These are phyloP conservation scores for Glycine latifolia DNA, from an alignment of 306 rosid genomes.

Conservation along the genomic window DNA sequence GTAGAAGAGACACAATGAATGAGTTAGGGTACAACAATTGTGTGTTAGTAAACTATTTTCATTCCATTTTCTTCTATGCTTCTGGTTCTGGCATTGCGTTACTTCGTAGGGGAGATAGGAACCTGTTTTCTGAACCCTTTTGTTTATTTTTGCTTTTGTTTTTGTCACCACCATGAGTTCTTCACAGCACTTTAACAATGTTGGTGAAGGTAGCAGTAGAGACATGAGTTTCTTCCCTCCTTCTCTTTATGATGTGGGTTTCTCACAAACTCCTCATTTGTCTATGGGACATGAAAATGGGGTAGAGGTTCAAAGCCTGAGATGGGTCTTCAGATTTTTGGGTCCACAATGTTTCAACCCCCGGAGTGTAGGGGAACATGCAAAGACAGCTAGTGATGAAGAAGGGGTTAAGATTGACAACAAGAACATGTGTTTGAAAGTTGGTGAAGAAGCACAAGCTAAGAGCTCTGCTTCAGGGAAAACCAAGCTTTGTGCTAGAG, in stretches of 20 bases:
- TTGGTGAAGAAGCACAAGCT: slow-evolving; percentile 49
- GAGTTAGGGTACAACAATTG: not conserved
- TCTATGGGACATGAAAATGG: not conserved
- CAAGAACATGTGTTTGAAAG: slow-evolving; percentile 38
- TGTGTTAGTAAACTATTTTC: not conserved
- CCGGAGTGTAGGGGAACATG: slow-evolving; percentile 34
- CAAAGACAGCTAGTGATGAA: slow-evolving; percentile 20
- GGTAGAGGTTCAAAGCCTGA: slow-evolving; percentile 19
- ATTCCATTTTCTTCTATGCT: not conserved
- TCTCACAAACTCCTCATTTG: not conserved
- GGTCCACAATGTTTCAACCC: slow-evolving; percentile 29
- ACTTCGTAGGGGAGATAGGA: not conserved
- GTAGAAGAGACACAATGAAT: not conserved
- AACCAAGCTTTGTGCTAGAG: slow-evolving; percentile 78
- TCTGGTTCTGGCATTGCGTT: slow-evolving; percentile 31
- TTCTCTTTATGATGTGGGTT: too few species aligned
- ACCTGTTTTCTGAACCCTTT: not conserved
- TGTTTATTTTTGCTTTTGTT: not conserved
- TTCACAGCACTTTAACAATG: slow-evolving; percentile 46
- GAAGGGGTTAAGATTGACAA: slow-evolving; percentile 13
- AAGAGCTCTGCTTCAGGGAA: slow-evolving; percentile 42
- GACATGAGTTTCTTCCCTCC: slow-evolving; percentile 44
- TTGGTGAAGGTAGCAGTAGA: slow-evolving; percentile 36
- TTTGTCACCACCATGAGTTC: slow-evolving; percentile 47
- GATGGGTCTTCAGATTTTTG: slow-evolving; percentile 56